phyloP scores from a whole-genome alignment of 208 protist genomes.

The Endotrypanum monterogeii region DNA sequence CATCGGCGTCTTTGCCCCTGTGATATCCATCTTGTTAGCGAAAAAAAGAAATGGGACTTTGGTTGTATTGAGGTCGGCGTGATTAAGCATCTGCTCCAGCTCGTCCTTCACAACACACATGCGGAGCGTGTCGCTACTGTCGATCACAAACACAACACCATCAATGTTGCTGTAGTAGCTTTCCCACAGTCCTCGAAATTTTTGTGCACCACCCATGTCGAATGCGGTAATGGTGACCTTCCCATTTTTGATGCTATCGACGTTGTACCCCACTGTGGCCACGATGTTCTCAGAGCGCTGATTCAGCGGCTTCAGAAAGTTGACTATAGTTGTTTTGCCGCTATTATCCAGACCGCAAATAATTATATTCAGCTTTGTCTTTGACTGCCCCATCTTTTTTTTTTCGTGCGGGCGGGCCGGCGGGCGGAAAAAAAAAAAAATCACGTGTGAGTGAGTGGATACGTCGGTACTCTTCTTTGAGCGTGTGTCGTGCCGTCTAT shows the following conservation, averaged over 20 bases:
- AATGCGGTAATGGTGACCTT: conserved; percentile 97
- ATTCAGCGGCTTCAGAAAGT: conserved; percentile 96
- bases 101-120: conserved; percentile 89
- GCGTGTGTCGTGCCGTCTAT: too few species aligned
- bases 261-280: conserved; percentile 97
- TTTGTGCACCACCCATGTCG: conserved; percentile 98
- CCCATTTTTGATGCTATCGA: conserved; percentile 94
- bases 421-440: too few species aligned
- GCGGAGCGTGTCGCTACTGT: conserved; percentile 89
- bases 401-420: too few species aligned
- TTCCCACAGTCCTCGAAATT: conserved; percentile 96
- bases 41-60: conserved; percentile 85
- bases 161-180: conserved; percentile 97
- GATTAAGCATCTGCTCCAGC: conserved; percentile 72
- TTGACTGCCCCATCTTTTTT: conserved; percentile 72
- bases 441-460: too few species aligned
- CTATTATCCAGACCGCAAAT: conserved; percentile 91
- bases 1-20: conserved; percentile 70
- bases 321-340: conserved; percentile 98
- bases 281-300: conserved; percentile 93
- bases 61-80: conserved; percentile 47
- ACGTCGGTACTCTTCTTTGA: too few species aligned
- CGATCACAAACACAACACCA: conserved; percentile 94
- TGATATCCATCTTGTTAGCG: conserved; percentile 93
- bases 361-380: conserved; percentile 85